Evolutionary conservation across 352 stramenopile species (phyloP), one percentile per base, ranked within the genome.

Genomic region (Halophytophthora batemanensis): DNA sequence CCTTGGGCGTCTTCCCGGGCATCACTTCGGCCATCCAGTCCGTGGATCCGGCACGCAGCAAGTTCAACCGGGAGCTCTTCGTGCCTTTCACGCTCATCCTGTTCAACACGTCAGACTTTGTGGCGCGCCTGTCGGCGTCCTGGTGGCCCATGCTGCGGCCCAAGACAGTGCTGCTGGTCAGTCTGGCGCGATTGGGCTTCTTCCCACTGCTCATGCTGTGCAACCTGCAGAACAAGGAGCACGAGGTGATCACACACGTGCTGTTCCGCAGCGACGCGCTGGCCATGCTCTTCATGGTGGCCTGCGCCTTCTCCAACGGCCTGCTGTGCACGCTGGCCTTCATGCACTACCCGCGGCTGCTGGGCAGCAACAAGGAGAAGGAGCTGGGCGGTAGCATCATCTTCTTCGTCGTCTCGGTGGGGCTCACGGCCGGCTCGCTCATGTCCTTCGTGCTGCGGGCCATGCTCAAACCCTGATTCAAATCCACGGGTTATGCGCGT

Each of bases 361-460:
- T 89, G 18, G 56, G 47, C 25, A 71, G 63, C 28, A 83, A 71
- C 52, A 63, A 62, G 29, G 83, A 87, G 40, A 92, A 92, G 44
- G 78, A 90, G 45, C 40, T 90, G 17, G 74, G 77, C 34, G 77
- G 83, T 34, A 87, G 74, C 23, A 61, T 90, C 61, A 90, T 94
- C 77, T 90, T 91, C 61, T 90, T 92, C 43, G 69, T 87, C 43
- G 61, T 94, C 15, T 89, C 78, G 3, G 55, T 88, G 7, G 83
- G 83, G 12, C 70, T 92, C 47, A 88, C 71, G 2, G 67, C 63
- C 7, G 83, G 83, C 36, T 86, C 80, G 37, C 65, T 93, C 56
- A 79, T 88, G 56, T 88, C 78, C 18, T 93, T 93, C 44, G 69
- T 85, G 29, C 56, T 90, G 8, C 64, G 74, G 22, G 77, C 82